Conservation (phyloP, 2,329 filamentous ascomycete species). For the Emmonsia crescens region DNA sequence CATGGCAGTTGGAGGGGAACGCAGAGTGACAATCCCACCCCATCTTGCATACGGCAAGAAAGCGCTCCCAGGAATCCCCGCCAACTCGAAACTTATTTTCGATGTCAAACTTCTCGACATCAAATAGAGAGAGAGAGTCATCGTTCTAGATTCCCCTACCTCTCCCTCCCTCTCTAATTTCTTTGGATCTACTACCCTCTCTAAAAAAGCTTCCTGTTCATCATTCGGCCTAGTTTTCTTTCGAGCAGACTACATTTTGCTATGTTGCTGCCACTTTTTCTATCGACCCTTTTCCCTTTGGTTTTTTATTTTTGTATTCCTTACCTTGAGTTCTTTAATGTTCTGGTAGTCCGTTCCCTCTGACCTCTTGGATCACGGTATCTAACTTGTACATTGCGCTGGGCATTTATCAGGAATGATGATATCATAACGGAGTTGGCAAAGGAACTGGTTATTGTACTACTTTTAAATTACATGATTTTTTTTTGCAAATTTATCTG, state of each 20-base stretch:
- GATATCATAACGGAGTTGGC: conserved; percentile 21
- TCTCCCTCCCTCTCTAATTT: neutral
- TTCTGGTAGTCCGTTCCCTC: conserved; percentile 20
- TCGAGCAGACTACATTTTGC: neutral
- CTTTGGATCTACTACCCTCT: neutral
- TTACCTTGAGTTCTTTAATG: conserved; percentile 19
- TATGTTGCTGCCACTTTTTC: neutral
- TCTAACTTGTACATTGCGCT: conserved; percentile 26
- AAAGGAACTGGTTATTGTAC: neutral
- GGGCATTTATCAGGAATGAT: conserved; percentile 24
- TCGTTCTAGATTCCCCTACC: neutral
- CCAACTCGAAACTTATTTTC: conserved; percentile 84
- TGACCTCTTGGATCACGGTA: conserved; percentile 18
- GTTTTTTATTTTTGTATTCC: conserved; percentile 11
- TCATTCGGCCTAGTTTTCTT: neutral
- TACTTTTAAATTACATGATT: neutral
- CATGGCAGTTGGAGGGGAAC: conserved; percentile 89
- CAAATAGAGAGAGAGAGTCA: conserved; percentile 46
- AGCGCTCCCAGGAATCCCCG: conserved; percentile 71
- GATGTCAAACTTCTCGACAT: conserved; percentile 80
- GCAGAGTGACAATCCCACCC: conserved; percentile 80
- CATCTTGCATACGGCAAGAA: conserved; percentile 83
- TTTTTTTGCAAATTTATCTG: neutral
- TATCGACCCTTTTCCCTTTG: neutral
- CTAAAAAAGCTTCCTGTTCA: neutral